Evolutionary conservation across 2,329 filamentous ascomycete species (phyloP).

Genomic region (Botrytis fragariae): DNA sequence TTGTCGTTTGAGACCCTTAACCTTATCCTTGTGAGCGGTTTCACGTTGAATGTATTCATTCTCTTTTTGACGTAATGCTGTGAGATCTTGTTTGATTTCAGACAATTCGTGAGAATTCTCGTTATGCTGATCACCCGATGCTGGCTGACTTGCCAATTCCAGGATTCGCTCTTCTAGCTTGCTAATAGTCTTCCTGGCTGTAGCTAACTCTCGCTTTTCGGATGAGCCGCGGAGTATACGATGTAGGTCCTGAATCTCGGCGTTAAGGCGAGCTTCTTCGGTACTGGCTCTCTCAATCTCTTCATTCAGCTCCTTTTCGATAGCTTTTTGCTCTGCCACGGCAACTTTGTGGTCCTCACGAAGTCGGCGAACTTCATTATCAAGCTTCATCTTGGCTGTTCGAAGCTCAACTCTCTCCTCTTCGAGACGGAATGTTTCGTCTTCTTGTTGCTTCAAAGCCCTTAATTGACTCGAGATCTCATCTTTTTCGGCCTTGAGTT

Average conservation of each 20-base stretch:
- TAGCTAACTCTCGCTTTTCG: slow-evolving; percentile 45
- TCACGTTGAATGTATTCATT: slow-evolving; percentile 65
- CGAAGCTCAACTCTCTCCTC: slow-evolving; percentile 68
- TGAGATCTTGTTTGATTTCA: slow-evolving; percentile 60
- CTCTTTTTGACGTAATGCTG: slow-evolving; percentile 63
- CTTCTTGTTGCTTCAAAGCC: slow-evolving; percentile 52
- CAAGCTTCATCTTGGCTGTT: slow-evolving; percentile 64
- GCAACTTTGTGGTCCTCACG: slow-evolving; percentile 62
- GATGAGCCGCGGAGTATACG: slow-evolving; percentile 38
- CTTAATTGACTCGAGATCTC: slow-evolving; percentile 62
- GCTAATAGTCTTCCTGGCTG: slow-evolving; percentile 59
- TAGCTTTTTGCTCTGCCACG: slow-evolving; percentile 52
- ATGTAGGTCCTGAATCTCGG: slow-evolving; percentile 55
- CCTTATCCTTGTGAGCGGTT: slow-evolving; percentile 57
- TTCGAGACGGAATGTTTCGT: slow-evolving; percentile 60
- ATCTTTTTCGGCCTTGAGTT: slow-evolving; percentile 63
- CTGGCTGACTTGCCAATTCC: slow-evolving; percentile 45
- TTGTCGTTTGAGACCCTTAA: slow-evolving; percentile 62
- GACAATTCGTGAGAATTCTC: slow-evolving; percentile 54
- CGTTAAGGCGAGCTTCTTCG: slow-evolving; percentile 62
- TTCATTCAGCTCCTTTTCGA: slow-evolving; percentile 63
- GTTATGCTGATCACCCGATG: slow-evolving; percentile 41
- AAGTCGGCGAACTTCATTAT: slow-evolving; percentile 63
- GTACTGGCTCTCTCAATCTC: slow-evolving; percentile 64
- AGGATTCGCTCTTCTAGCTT: slow-evolving; percentile 59